Conservation (phyloP, 345 rosid genomes). For the Citropsis articulata region DNA sequence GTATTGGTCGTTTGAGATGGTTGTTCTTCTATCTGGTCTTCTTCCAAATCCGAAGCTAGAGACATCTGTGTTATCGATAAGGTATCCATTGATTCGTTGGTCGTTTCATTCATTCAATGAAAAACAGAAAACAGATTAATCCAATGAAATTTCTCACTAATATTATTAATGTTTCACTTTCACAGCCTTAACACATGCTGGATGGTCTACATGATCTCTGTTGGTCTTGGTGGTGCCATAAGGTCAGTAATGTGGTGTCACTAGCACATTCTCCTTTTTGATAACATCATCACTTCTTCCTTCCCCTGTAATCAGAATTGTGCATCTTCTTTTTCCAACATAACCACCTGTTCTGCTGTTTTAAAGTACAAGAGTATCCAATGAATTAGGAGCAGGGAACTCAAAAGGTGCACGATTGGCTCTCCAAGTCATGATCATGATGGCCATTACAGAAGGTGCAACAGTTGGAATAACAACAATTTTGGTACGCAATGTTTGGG, state of each 20-base stretch:
- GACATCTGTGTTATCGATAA: slow-evolving; percentile 43
- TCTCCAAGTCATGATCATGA: slow-evolving; percentile 34
- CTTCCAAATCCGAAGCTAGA: slow-evolving; percentile 47
- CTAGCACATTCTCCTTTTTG: background rate
- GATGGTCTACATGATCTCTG: slow-evolving; percentile 67
- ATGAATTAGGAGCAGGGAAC: slow-evolving; percentile 61
- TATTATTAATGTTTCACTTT: background rate
- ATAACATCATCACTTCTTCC: too few relatives aligned
- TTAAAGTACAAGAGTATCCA: slow-evolving; percentile 51
- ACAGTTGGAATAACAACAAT: slow-evolving; percentile 36
- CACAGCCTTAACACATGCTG: slow-evolving; percentile 64
- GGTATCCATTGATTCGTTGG: slow-evolving; percentile 14
- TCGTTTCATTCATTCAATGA: background rate
- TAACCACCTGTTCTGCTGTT: background rate
- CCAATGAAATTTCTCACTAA: background rate
- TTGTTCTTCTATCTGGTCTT: slow-evolving; percentile 42
- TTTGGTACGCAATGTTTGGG: slow-evolving; percentile 44
- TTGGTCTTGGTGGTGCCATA: slow-evolving; percentile 65
- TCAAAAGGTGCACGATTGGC: slow-evolving; percentile 43
- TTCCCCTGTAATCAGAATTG: too few relatives aligned
- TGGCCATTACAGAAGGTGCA: slow-evolving; percentile 44
- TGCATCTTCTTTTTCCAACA: too few relatives aligned
- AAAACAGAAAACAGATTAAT: background rate
- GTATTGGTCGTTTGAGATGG: slow-evolving; percentile 44
- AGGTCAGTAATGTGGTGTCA: slow-evolving; percentile 30